These are phyloP conservation scores for Aspergillus aculeatus DNA, from an alignment of 2,329 filamentous ascomycete genomes.

Conservation along the genomic window DNA sequence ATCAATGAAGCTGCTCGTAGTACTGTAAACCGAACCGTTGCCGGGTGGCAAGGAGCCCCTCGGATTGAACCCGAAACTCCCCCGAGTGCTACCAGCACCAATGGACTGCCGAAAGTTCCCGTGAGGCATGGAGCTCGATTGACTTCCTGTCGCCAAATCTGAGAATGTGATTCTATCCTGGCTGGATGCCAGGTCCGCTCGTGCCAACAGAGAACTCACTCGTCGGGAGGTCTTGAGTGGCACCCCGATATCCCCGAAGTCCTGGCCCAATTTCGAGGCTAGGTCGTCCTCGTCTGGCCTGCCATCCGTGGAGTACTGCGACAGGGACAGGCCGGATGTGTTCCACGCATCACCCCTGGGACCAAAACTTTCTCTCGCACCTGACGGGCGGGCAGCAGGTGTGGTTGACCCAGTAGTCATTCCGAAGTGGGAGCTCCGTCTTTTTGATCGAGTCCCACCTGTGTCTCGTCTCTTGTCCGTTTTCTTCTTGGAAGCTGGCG, in stretches of 20 bases:
- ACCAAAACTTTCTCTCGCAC: slow-evolving; percentile 75
- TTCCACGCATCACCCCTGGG: slow-evolving; percentile 47
- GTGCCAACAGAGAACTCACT: slow-evolving; percentile 85
- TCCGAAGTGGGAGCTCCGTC: slow-evolving; percentile 64
- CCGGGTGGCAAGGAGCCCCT: slow-evolving; percentile 58
- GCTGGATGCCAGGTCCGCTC: slow-evolving; percentile 81
- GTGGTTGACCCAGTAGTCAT: slow-evolving; percentile 70
- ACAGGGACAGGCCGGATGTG: slow-evolving; percentile 41
- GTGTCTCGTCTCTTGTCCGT: slow-evolving; percentile 50
- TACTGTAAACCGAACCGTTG: slow-evolving; percentile 46
- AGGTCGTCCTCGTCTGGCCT: slow-evolving; percentile 60
- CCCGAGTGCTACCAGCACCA: slow-evolving; percentile 63
- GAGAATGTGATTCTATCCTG: slow-evolving; percentile 79
- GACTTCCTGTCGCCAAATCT: slow-evolving; percentile 60
- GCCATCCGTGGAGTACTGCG: slow-evolving; percentile 47
- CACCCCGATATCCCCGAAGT: slow-evolving; percentile 56
- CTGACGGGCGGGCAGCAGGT: slow-evolving; percentile 64
- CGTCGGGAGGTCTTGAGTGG: slow-evolving; percentile 66
- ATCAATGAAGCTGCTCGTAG: slow-evolving; percentile 63
- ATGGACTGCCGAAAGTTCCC: slow-evolving; percentile 67
- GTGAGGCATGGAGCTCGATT: slow-evolving; percentile 36
- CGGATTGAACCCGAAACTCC: slow-evolving; percentile 57
- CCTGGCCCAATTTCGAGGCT: slow-evolving; percentile 69
- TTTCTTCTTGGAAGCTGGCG: slow-evolving; percentile 41
- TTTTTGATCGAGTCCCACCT: slow-evolving; percentile 66